Evolutionary conservation across 768 basidiomycete genomes (phyloP), one percentile per base, ranked within the genome.

Genomic region (Pleurotus tuber-regium): DNA sequence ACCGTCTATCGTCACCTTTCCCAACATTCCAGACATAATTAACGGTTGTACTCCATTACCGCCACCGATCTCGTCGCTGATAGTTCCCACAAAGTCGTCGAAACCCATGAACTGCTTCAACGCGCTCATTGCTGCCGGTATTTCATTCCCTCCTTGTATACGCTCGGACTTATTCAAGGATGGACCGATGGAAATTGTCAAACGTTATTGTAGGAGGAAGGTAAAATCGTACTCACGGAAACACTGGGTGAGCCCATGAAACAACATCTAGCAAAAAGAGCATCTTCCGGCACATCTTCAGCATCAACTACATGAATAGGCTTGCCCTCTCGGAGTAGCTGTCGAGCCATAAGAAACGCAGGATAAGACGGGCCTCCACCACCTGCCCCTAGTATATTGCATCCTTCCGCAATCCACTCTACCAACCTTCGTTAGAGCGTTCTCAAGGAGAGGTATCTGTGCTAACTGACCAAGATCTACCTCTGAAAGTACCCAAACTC

Each of bases 351-450:
- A 2, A 84, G 62, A 57, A 74, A 83, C 1, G 70, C 63, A 14
- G 77, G 74, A 54, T 81, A 74, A 0, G 84, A 79, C 2, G 76
- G 74, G 5, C 84, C 84, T 2, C 84, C 84, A 24, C 84, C 84
- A 2, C 84, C 69, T 14, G 76, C 78, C 0, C 84, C 84, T 1
- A 86, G 68, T 33, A 86, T 70, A 33, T 79, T 80, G 47, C 83
- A 83, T 25, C 84, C 84, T 48, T 81, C 79, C 21, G 80, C 74
- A 40, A 86, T 78, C 70, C 80, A 86, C 50, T 80, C 79, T 70
- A 50, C 1, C 1, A 5, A 41, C 16, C 18, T 30, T 21, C 5
- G 33, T 4, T n/a, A 39, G 8, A 28, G 29, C 21, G 36, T 36
- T n/a, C 21, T 43, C 19, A 43, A 31, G 1, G 16, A 29, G 12